Conservation (phyloP, 2,329 filamentous ascomycete species). For the Colletotrichum noveboracense region DNA sequence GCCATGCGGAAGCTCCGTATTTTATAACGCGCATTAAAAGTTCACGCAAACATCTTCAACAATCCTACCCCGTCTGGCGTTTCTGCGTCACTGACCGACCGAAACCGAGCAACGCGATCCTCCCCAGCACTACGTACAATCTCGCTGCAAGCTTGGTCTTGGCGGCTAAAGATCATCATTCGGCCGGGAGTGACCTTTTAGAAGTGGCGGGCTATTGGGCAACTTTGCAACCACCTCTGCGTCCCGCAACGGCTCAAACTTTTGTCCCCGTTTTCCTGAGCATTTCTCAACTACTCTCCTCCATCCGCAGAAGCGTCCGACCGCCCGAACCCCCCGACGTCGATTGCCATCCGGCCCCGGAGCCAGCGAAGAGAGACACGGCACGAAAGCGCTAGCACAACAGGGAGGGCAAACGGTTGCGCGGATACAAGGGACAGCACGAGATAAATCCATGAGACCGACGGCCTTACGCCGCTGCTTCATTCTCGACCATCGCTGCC, state of each 20-base stretch:
- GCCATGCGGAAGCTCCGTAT: conserved; percentile 12
- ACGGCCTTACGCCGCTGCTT: conserved; percentile 16
- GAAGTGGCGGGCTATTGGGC: not conserved
- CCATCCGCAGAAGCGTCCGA: not conserved
- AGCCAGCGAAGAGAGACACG: not conserved
- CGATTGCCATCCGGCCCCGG: not conserved
- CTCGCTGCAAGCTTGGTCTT: not conserved
- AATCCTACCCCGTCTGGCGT: not conserved
- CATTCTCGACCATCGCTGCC: conserved; percentile 32
- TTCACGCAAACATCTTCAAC: not conserved
- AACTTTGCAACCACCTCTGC: not conserved
- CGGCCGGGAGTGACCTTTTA: not conserved
- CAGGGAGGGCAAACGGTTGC: not conserved
- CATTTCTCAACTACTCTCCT: not conserved
- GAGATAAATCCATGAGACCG: conserved; percentile 7
- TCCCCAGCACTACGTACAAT: not conserved
- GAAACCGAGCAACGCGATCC: not conserved
- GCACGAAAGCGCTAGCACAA: not conserved
- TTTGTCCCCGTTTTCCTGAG: not conserved
- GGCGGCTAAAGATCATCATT: not conserved
- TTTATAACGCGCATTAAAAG: conserved; percentile 7
- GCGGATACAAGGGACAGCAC: not conserved
- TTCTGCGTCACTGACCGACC: not conserved
- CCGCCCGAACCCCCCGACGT: not conserved
- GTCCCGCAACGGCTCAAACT: not conserved